Conservation (phyloP, 805 yeast species). For the Suhomyces prunicola region DNA sequence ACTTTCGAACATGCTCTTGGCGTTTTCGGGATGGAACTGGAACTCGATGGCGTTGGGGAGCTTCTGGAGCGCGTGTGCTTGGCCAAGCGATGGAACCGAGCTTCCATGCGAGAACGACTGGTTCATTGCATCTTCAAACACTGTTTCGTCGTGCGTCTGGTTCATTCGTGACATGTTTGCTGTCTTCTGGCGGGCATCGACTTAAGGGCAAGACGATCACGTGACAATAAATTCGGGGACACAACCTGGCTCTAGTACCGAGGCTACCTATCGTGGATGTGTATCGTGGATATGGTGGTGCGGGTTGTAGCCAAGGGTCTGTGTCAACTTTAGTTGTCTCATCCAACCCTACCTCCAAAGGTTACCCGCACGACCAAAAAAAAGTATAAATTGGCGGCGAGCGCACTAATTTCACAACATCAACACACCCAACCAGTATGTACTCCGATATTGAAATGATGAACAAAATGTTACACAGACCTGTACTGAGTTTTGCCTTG, state of each 20-base stretch:
- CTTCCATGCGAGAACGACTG: slow-evolving; percentile 5
- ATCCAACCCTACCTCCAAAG: not conserved
- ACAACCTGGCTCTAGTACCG: too few relatives aligned
- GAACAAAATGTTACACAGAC: slow-evolving; percentile 51
- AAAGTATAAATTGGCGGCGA: not conserved
- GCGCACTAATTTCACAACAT: not conserved
- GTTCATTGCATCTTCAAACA: slow-evolving; percentile 13
- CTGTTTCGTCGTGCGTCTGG: slow-evolving; percentile 7
- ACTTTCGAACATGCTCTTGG: not conserved
- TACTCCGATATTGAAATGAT: slow-evolving; percentile 12
- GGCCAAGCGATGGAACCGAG: not conserved
- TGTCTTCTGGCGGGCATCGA: not conserved
- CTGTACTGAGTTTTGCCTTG: slow-evolving; percentile 46
- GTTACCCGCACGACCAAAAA: not conserved
- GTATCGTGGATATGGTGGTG: too few relatives aligned
- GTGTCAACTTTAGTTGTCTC: not conserved
- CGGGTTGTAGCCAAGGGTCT: not conserved
- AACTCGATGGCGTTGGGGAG: slow-evolving; percentile 10
- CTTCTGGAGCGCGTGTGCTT: slow-evolving; percentile 6
- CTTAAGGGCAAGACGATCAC: not conserved
- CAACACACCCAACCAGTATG: slow-evolving; percentile 2
- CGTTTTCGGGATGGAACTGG: slow-evolving; percentile 2
- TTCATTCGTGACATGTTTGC: not conserved
- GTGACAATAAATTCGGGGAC: too few relatives aligned
- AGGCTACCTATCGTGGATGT: too few relatives aligned